Evolutionary conservation across 2,329 filamentous ascomycete genomes (phyloP), one percentile per base, ranked within the genome.

Genomic region (Colletotrichum acutatum): DNA sequence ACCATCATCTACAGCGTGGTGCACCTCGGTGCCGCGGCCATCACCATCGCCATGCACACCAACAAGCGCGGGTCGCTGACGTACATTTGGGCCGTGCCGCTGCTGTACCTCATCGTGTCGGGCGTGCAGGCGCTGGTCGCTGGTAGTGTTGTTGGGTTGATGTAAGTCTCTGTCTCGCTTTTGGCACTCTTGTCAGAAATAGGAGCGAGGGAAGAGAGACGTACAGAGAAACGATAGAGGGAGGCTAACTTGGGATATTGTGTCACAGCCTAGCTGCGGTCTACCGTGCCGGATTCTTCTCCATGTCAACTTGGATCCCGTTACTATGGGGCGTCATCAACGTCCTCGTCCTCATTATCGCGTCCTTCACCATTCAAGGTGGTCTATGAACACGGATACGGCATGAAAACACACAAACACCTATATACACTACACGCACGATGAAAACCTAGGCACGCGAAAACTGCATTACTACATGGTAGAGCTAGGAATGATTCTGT

Each of bases 281-380:
- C 46, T 98, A 97, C 80, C 90, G 91, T 77, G 90, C 93, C 2
- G 95, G 95, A 56, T 94, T 93, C 82, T 97, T 96, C 80, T 88
- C 91, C 78, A 97, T 98, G 95, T 96, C 95, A 58, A 98, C 95
- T 0, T 98, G 95, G 95, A 94, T 97, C 64, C 95, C 95, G 0
- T 93, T 97, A 78, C 89, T 95, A 26, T 98, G 95, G 95, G 94
- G 91, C 1, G 88, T 94, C 79, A 93, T 96, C 81, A 97, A 95
- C 80, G 91, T 96, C 11, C 82, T 98, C 59, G 89, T 97, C 34
- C 85, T 98, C 58, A 91, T 98, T 62, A 86, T 97, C 74, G 97
- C 95, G 5, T 97, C 94, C 4, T 98, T 98, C 81, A 94, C 95
- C n/a, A 95, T 97, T 64, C 95, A 97, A 80, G 95, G 95, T 61